phyloP scores from a whole-genome alignment of 495 filamentous ascomycete species.

The Aspergillus heteromorphus region DNA sequence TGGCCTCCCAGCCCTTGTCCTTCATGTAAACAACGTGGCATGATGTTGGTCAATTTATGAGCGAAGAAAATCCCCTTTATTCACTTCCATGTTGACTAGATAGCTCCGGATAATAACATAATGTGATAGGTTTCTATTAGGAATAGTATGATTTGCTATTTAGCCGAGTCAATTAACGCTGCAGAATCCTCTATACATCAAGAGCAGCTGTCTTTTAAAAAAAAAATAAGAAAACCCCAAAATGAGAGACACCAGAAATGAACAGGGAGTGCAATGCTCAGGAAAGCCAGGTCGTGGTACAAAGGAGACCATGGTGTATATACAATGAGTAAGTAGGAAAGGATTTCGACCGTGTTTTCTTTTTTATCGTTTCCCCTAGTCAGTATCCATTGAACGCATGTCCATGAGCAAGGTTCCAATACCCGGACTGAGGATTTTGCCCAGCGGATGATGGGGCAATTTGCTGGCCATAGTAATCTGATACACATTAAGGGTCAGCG shows the following conservation, averaged over 20 bases:
- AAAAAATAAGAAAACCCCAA: not conserved
- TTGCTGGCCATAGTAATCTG: conserved; percentile 18
- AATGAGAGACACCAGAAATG: not conserved
- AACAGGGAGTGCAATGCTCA: not conserved
- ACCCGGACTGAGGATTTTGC: conserved; percentile 6
- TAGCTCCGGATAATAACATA: too few species aligned
- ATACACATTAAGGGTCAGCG: conserved; percentile 3
- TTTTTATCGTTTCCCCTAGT: not conserved
- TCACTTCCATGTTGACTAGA: too few species aligned
- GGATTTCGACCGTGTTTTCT: not conserved
- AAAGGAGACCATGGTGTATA: not conserved
- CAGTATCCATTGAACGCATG: conserved; percentile 12
- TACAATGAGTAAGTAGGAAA: not conserved
- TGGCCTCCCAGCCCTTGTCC: too few species aligned
- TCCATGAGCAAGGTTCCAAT: conserved; percentile 11
- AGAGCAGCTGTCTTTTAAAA: not conserved
- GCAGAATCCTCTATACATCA: not conserved
- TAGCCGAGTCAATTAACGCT: not conserved
- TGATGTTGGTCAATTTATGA: too few species aligned
- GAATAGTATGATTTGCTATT: not conserved
- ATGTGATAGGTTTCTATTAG: not conserved
- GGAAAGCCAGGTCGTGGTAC: not conserved
- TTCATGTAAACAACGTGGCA: too few species aligned
- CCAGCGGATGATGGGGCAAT: conserved; percentile 3
- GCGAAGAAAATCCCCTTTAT: too few species aligned